Percentiles rank a stretch among this genome's conserved stretches.
These are phyloP conservation scores for Leishmania gerbilli DNA, from an alignment of 208 protist genomes.

Conservation along the genomic window DNA sequence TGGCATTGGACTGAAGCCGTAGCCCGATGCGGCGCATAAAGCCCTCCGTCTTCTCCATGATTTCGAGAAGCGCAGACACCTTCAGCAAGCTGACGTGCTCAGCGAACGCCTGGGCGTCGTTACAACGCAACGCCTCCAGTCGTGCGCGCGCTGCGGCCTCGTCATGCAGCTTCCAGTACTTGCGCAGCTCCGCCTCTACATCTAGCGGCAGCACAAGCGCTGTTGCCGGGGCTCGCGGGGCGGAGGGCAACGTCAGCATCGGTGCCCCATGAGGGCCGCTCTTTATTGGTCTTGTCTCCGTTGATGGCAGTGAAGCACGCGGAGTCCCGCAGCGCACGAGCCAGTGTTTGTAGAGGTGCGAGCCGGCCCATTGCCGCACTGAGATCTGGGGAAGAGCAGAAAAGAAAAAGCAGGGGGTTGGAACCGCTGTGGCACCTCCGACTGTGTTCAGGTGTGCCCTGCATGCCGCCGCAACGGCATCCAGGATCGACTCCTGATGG, in stretches of 20 bases:
- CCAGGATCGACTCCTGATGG: constrained; percentile 11
- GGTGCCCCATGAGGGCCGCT: neutral
- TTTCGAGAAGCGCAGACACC: constrained; percentile 49
- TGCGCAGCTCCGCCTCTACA: constrained; percentile 32
- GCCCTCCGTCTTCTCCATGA: constrained; percentile 65
- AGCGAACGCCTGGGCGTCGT: constrained; percentile 53
- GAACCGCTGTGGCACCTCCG: neutral
- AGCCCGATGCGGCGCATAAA: constrained; percentile 65
- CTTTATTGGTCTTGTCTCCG: neutral
- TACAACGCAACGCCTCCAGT: constrained; percentile 39
- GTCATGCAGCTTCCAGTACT: constrained; percentile 47
- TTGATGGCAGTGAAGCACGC: neutral
- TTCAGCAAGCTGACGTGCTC: constrained; percentile 57
- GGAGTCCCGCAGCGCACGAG: constrained; percentile 13
- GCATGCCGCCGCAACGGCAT: neutral
- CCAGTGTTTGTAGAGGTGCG: constrained; percentile 20
- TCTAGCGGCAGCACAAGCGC: constrained; percentile 21
- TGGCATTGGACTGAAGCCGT: constrained; percentile 27
- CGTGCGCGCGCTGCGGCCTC: constrained; percentile 46
- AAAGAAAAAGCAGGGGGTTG: neutral
- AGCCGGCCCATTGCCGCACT: constrained; percentile 16
- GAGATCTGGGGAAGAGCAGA: constrained; percentile 8
- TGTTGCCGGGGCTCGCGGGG: constrained; percentile 6
- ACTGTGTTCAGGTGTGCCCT: neutral
- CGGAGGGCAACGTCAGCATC: too few species aligned